phyloP scores from a whole-genome alignment of 768 basidiomycete species.

The Chiua virens region DNA sequence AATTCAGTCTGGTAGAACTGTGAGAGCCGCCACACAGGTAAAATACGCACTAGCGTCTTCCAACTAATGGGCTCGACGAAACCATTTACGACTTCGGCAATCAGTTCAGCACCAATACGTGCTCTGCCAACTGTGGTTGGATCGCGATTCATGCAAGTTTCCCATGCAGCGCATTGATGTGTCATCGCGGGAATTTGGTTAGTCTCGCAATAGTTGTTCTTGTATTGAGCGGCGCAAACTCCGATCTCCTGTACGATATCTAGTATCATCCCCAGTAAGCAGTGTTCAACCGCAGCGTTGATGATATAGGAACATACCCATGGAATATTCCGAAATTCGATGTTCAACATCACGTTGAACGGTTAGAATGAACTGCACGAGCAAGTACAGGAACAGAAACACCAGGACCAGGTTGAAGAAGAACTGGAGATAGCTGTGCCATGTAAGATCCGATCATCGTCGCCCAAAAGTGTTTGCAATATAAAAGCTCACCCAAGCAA shows the following conservation, averaged over 20 bases:
- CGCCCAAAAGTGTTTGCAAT: not conserved
- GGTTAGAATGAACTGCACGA: conserved; percentile 84
- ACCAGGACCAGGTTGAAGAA: conserved; percentile 89
- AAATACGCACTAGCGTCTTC: conserved; percentile 81
- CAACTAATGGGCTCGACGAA: conserved; percentile 98
- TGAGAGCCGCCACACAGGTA: conserved; percentile 11
- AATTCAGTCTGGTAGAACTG: conserved; percentile 20
- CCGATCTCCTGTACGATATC: conserved; percentile 93
- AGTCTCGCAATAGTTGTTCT: conserved; percentile 76
- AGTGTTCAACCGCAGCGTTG: conserved; percentile 13
- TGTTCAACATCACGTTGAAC: conserved; percentile 89
- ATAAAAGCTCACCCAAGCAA: conserved; percentile 69
- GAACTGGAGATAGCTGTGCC: conserved; percentile 83
- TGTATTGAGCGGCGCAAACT: conserved; percentile 77
- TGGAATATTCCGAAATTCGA: conserved; percentile 82
- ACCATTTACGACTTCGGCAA: conserved; percentile 94
- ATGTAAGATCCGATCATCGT: conserved; percentile 17
- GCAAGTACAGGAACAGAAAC: conserved; percentile 78
- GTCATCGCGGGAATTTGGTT: conserved; percentile 86
- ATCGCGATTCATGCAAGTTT: conserved; percentile 93
- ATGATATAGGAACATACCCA: conserved; percentile 52
- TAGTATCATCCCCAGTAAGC: conserved; percentile 31
- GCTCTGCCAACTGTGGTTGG: conserved; percentile 87
- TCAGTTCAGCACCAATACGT: conserved; percentile 88
- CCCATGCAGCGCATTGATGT: conserved; percentile 85